phyloP scores from a whole-genome alignment of 2,329 filamentous ascomycete species.

The Ramularia collo-cygni region DNA sequence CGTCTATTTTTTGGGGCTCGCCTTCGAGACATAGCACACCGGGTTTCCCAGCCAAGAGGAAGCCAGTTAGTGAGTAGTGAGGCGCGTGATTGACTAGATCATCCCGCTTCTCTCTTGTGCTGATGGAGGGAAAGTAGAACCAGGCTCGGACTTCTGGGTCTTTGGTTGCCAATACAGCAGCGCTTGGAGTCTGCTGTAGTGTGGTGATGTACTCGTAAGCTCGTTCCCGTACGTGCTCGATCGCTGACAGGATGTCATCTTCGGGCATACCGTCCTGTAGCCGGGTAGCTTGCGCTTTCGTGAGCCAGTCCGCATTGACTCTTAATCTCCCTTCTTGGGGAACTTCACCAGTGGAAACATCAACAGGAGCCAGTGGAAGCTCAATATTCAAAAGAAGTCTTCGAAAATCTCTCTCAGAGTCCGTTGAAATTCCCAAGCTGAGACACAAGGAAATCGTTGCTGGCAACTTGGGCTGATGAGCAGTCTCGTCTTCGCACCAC shows the following conservation, averaged over 20 bases:
- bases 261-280: constrained; percentile 37
- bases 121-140: constrained; percentile 59
- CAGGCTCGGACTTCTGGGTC: constrained; percentile 46
- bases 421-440: not conserved
- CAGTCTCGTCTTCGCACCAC: constrained; percentile 13
- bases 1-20: constrained; percentile 42
- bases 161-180: not conserved
- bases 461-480: not conserved
- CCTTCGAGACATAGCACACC: constrained; percentile 50
- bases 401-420: constrained; percentile 14
- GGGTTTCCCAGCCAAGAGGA: constrained; percentile 55
- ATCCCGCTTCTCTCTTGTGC: constrained; percentile 51
- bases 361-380: constrained; percentile 27
- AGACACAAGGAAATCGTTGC: constrained; percentile 4
- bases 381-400: constrained; percentile 30
- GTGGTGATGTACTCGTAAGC: constrained; percentile 15
- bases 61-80: constrained; percentile 49
- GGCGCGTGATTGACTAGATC: constrained; percentile 51
- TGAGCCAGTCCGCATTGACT: constrained; percentile 46
- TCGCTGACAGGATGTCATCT: constrained; percentile 41
- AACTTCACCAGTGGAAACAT: constrained; percentile 28
- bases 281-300: constrained; percentile 39
- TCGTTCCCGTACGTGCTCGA: constrained; percentile 40
- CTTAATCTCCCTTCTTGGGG: constrained; percentile 30
- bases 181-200: constrained; percentile 16